These are phyloP conservation scores for Ustilago crameri DNA, from an alignment of 1,284 basidiomycete species.

Conservation along the genomic window DNA sequence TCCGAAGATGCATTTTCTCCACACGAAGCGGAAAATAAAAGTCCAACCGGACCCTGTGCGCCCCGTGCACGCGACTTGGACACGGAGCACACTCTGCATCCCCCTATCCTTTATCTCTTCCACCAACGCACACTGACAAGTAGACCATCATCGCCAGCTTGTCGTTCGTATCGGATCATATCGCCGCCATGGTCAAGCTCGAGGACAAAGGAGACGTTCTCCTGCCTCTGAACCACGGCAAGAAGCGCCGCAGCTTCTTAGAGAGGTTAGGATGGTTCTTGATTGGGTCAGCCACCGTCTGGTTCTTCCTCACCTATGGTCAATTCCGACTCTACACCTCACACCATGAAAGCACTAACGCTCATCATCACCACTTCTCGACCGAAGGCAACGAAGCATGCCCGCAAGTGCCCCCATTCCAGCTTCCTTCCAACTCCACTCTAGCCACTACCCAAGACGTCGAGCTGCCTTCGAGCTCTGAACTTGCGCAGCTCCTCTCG, in stretches of 20 bases:
- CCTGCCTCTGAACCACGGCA: background rate
- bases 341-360: background rate
- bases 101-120: background rate
- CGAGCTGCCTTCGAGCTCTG: constrained; percentile 18
- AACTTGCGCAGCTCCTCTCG: constrained; percentile 37
- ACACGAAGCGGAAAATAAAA: background rate
- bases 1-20: background rate
- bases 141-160: too few relatives aligned
- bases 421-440: constrained; percentile 12
- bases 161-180: background rate
- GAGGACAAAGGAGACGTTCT: constrained; percentile 4
- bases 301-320: constrained; percentile 3
- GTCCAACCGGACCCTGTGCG: background rate
- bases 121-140: too few relatives aligned
- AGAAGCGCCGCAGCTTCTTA: background rate
- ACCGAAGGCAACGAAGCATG: constrained; percentile 15
- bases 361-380: background rate
- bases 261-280: constrained; percentile 1
- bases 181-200: constrained; percentile 8
- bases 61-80: constrained; percentile 1
- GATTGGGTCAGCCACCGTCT: too few relatives aligned
- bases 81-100: too few relatives aligned
- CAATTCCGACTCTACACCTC: background rate
- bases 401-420: constrained; percentile 31
- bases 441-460: constrained; percentile 2